Evolutionary conservation across 2,329 filamentous ascomycete genomes (phyloP), one percentile per base, ranked within the genome.

Genomic region (Colletotrichum brevisporum): DNA sequence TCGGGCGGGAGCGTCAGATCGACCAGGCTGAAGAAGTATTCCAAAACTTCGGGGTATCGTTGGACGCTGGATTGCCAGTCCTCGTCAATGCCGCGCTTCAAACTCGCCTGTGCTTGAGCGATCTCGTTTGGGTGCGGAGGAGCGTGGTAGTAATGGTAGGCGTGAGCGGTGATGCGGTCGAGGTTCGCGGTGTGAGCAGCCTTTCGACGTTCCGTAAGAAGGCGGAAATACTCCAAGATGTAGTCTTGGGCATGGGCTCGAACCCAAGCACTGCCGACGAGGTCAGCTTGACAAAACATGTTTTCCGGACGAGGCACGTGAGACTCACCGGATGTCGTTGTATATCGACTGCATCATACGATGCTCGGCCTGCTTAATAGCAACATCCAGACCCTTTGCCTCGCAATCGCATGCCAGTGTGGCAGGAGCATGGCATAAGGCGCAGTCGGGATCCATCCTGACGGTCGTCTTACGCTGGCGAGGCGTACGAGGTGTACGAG

Each of bases 1-100:
- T 94, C 90, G 48, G 81, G 80, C 0, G 92, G 92, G 5, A 93
- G 79, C 24, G 84, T 87, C 67, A 94, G 78, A 63, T 90, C 88
- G 43, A 94, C 90, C 45, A 94, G 83, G 68, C 88, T 85, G 79
- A 91, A 95, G 77, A 92, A 95, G 79, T 95, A 94, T 79, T 94
- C 91, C 63, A 95, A 83, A n/a, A 95, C 90, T 76, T 94, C 91
- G 5, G 92, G 93, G 74, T 95, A 95, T 63, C 90, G 87, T 74
- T 93, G 88, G 47, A 94, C 92, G 55, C 90, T 91, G 36, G 88
- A 85, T 74, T 91, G 88, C 92, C 92, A 95, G 81, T 94, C 92
- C 71, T 92, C 90, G 74, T 94, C 92, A 74, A 94, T 92, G 70
- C 91, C 92, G 57, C 89, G 86, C 80, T 94, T 93, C 70, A 94